Percentiles rank a stretch among this genome's conserved stretches.
phyloP scores from a whole-genome alignment of 2,329 filamentous ascomycete species.

The Calonectria fujianensis region DNA sequence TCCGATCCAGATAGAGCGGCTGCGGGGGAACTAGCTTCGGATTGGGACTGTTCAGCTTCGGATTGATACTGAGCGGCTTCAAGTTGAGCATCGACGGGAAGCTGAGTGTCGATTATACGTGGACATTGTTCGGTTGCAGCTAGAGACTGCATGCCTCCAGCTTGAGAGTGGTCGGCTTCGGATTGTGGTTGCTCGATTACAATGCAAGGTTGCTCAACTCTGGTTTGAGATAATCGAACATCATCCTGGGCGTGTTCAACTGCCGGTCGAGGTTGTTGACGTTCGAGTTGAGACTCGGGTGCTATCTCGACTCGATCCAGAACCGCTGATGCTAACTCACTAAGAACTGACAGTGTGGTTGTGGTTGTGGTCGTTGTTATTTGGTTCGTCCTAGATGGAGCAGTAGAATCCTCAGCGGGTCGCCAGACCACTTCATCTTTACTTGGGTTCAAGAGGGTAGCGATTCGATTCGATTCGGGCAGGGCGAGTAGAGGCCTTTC shows the following conservation, averaged over 20 bases:
- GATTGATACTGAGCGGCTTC: neutral
- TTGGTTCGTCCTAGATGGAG: neutral
- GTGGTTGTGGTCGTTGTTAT: neutral
- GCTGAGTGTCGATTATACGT: neutral
- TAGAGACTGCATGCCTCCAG: neutral
- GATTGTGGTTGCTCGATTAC: neutral
- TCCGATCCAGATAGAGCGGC: neutral
- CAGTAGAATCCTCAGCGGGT: too few relatives aligned
- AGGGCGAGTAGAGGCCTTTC: neutral
- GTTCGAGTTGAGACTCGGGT: neutral
- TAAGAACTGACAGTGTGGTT: neutral
- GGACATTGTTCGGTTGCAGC: neutral
- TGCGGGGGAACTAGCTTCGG: neutral
- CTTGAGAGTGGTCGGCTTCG: neutral
- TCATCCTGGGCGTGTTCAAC: too few relatives aligned
- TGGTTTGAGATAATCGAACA: neutral
- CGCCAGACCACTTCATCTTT: neutral
- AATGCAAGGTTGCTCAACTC: neutral
- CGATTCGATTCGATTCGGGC: neutral
- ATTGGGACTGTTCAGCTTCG: neutral
- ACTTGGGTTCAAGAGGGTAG: neutral
- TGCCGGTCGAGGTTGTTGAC: neutral
- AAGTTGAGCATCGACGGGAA: neutral
- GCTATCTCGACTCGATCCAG: neutral
- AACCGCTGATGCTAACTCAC: neutral